phyloP scores from a whole-genome alignment of 495 filamentous ascomycete species.

The Neurospora pannonica region DNA sequence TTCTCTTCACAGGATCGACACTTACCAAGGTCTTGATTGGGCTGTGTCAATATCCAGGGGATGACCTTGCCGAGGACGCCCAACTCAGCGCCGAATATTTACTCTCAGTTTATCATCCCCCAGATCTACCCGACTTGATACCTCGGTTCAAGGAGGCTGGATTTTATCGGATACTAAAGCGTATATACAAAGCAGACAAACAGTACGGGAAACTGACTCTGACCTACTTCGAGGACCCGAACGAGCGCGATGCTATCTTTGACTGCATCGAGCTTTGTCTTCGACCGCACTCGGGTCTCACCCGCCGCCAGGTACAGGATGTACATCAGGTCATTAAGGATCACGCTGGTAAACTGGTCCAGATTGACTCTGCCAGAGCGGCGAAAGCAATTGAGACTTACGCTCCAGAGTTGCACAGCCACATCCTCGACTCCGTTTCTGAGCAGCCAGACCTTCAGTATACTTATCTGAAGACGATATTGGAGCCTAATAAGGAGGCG shows the following conservation, averaged over 20 bases:
- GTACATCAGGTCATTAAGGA: constrained; percentile 61
- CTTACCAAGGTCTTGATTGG: constrained; percentile 72
- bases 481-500: constrained; percentile 56
- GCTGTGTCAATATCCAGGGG: constrained; percentile 72
- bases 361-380: constrained; percentile 57
- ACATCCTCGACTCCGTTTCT: constrained; percentile 54
- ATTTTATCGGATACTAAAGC: constrained; percentile 91
- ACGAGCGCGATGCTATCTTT: constrained; percentile 64
- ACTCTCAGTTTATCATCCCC: constrained; percentile 83
- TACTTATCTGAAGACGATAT: constrained; percentile 63
- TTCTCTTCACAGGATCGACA: constrained; percentile 77
- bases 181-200: constrained; percentile 71
- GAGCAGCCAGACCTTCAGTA: constrained; percentile 59
- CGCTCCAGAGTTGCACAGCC: constrained; percentile 62
- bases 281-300: constrained; percentile 57
- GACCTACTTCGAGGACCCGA: constrained; percentile 77
- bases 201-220: constrained; percentile 70
- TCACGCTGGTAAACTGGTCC: constrained; percentile 57
- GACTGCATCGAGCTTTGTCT: constrained; percentile 74
- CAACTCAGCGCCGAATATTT: constrained; percentile 94
- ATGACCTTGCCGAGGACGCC: constrained; percentile 82
- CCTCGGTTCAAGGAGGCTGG: constrained; percentile 68
- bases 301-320: constrained; percentile 64
- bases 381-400: constrained; percentile 60
- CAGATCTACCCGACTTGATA: constrained; percentile 66